Evolutionary conservation across 371 early-diverging fungal species (phyloP), one percentile per base, ranked within the genome.

Genomic region (Enterospora canceri): DNA sequence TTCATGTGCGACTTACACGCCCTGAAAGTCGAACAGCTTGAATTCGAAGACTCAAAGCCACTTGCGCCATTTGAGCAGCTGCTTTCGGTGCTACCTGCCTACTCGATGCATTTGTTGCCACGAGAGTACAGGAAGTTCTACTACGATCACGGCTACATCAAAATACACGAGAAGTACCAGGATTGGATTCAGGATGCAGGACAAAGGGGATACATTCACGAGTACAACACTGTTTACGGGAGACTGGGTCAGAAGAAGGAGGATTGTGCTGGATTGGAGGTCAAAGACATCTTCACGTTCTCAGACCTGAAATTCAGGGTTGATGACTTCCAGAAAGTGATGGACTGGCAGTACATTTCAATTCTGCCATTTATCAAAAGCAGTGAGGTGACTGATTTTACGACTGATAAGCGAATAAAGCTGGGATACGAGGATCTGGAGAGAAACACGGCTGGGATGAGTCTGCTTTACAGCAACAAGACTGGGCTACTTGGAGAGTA

Each of bases 281-380:
- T 57, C 5, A 15, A 24, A 16, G 58, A 57, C 16, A 8, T 29
- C 33, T 30, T 16, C 18, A 33, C 26, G 21, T 57, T 30, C 23
- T 8, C 24, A 16, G 30, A 24, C 18, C 18, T 32, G 26, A 32
- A 24, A 31, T 91, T 98, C 71, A 84, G 87, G 33, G 84, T 89
- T 34, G 97, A 96, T 76, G 80, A 91, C 84, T 93, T 96, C 76
- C 96, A 96, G 70, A 96, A 95, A 79, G 89, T 90, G 78, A 87
- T 86, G 83, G 83, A 87, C 19, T 98, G 96, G 96, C 92, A 95
- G 83, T 93, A 86, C 8, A 58, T 77, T 21, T 65, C 59, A 2
- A n/a, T 79, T 21, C 40, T 81, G 0, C 81, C 81, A 21, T 77
- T 76, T 58, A 24, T 80, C 0, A 69, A 80, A 59, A 62, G 59